Conservation (phyloP, 805 yeast species). For the Candida ovalis region DNA sequence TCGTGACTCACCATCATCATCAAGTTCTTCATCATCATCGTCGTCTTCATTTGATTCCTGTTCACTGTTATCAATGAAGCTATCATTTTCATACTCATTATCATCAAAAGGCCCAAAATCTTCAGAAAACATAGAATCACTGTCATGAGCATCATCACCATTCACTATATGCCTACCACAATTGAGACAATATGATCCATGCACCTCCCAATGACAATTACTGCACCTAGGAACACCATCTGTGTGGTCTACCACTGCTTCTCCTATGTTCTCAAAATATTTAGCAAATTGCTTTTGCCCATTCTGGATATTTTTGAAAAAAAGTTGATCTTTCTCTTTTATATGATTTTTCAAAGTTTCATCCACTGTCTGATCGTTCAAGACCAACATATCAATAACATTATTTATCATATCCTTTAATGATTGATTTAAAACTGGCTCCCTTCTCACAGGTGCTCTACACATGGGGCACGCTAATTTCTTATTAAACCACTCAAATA, state of each 20-base stretch:
- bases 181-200: constrained; percentile 61
- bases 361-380: constrained; percentile 21
- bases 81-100: constrained; percentile 7
- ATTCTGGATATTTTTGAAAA: constrained; percentile 34
- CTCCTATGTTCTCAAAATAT: constrained; percentile 44
- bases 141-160: constrained; percentile 5
- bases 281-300: constrained; percentile 42
- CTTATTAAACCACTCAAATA: constrained; percentile 57
- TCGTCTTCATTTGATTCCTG: not conserved
- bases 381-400: constrained; percentile 37
- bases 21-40: constrained; percentile 6
- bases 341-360: constrained; percentile 25
- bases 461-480: constrained; percentile 69
- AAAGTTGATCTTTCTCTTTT: constrained; percentile 31
- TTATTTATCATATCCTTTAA: constrained; percentile 44
- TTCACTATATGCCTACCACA: constrained; percentile 52
- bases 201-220: constrained; percentile 77
- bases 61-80: not conserved
- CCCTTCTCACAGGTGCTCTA: constrained; percentile 41
- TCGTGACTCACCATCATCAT: constrained; percentile 5
- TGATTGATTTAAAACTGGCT: constrained; percentile 52
- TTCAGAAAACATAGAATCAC: constrained; percentile 7
- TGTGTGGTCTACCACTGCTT: constrained; percentile 53
- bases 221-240: constrained; percentile 77
- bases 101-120: constrained; percentile 10